A percentile compares a stretch with the other conserved stretches of the same genome.
Conservation (phyloP, 768 basidiomycete species). For the Obba rivulosa region DNA sequence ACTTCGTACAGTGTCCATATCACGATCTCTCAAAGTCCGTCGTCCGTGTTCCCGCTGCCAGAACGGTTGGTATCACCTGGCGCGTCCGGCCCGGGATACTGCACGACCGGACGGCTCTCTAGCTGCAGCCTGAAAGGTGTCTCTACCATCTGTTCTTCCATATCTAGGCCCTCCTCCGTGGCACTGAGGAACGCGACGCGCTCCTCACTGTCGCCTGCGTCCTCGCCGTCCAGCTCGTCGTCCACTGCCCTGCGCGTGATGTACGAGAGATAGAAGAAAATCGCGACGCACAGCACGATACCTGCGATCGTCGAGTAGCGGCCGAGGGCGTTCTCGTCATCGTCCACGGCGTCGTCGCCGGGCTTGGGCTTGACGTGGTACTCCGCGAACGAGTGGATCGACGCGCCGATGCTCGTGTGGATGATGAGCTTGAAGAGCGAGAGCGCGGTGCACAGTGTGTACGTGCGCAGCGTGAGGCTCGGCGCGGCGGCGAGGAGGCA, state of each 20-base stretch:
- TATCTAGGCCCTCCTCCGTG: constrained; percentile 18
- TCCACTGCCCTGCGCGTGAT: constrained; percentile 68
- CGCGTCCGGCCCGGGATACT: background rate
- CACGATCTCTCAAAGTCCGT: background rate
- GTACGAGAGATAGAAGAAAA: constrained; percentile 75
- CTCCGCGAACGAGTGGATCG: constrained; percentile 79
- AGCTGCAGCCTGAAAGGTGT: constrained; percentile 1
- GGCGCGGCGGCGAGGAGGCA: constrained; percentile 87
- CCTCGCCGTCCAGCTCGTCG: constrained; percentile 46
- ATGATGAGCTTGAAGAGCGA: constrained; percentile 87
- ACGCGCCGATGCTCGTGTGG: constrained; percentile 83
- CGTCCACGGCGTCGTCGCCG: constrained; percentile 29
- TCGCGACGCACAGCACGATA: constrained; percentile 62
- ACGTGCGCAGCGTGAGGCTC: constrained; percentile 72
- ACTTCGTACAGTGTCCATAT: background rate
- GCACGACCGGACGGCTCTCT: constrained; percentile 9
- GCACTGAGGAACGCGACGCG: constrained; percentile 45
- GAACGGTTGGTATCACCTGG: background rate
- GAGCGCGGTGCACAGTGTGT: constrained; percentile 74
- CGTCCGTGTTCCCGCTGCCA: background rate
- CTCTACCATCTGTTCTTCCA: constrained; percentile 18
- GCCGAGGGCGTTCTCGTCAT: constrained; percentile 44
- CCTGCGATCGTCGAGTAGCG: constrained; percentile 65
- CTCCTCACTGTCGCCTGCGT: constrained; percentile 41
- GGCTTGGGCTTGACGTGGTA: constrained; percentile 37